A percentile compares a stretch with the other conserved stretches of the same genome.
Evolutionary conservation across 371 early-diverging fungal genomes (phyloP).

Genomic region (Lichtheimia corymbifera): DNA sequence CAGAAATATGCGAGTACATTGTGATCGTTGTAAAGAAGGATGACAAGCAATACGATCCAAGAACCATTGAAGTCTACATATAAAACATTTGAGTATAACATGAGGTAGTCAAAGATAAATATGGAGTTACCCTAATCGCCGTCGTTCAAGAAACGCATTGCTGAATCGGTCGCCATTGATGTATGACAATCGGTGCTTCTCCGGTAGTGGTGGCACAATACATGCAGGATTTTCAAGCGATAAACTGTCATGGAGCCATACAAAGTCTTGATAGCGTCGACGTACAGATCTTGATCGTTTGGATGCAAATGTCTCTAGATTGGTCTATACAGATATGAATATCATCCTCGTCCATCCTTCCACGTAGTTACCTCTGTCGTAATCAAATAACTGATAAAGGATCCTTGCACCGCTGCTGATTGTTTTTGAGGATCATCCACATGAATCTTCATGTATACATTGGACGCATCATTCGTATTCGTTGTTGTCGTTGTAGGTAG

Average conservation of each 20-base stretch:
- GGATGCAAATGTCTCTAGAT: constrained; percentile 50
- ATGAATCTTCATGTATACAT: constrained; percentile 38
- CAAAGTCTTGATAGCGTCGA: constrained; percentile 93
- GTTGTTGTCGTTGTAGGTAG: constrained; percentile 1
- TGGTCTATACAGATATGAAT: constrained; percentile 43
- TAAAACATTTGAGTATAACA: background rate
- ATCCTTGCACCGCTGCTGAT: constrained; percentile 23
- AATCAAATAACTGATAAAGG: constrained; percentile 28
- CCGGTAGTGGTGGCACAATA: constrained; percentile 91
- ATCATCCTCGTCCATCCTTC: background rate
- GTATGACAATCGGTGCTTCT: constrained; percentile 89
- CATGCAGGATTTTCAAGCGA: constrained; percentile 73
- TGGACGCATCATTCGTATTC: constrained; percentile 5
- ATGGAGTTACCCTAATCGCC: constrained; percentile 63
- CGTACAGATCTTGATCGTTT: constrained; percentile 60
- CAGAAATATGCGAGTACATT: constrained; percentile 75
- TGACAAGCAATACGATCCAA: constrained; percentile 81
- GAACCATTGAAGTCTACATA: constrained; percentile 74
- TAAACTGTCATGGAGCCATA: constrained; percentile 81
- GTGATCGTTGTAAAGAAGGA: constrained; percentile 74
- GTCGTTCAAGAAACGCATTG: constrained; percentile 83
- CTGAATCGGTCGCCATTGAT: constrained; percentile 94
- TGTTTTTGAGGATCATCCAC: constrained; percentile 79
- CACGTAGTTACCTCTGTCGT: constrained; percentile 28
- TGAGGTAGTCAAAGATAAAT: too few species aligned